These are phyloP conservation scores for Suhomyces sp. DNA, from an alignment of 805 yeast genomes.

Conservation along the genomic window DNA sequence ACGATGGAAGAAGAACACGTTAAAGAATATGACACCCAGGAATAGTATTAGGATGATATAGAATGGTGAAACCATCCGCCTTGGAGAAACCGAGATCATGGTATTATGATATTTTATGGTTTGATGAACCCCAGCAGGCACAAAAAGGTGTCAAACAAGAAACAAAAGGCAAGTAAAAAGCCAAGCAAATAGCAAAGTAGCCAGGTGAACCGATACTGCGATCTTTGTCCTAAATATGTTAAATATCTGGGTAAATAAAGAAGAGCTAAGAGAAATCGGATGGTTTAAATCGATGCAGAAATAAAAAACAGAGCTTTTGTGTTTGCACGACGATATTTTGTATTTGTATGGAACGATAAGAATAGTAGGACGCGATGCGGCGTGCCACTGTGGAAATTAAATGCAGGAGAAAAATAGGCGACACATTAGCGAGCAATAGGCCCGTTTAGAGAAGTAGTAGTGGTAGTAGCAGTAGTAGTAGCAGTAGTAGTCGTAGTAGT, in stretches of 20 bases:
- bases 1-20: constrained; percentile 6
- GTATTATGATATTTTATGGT: background rate
- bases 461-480: too few relatives aligned
- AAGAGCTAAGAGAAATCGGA: background rate
- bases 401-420: background rate
- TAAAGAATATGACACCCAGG: constrained; percentile 7
- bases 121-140: background rate
- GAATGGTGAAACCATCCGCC: constrained; percentile 11
- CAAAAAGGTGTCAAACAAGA: background rate
- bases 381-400: background rate
- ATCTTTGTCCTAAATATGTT: background rate
- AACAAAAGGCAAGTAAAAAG: background rate
- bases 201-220: background rate
- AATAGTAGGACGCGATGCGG: background rate
- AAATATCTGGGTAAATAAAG: background rate
- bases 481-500: background rate
- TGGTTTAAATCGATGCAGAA: background rate
- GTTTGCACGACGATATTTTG: background rate
- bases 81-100: constrained; percentile 6
- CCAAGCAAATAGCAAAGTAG: background rate
- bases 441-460: background rate
- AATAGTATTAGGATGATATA: constrained; percentile 7
- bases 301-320: background rate
- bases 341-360: background rate
- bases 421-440: background rate